Evolutionary conservation across 2,329 filamentous ascomycete species (phyloP).

Genomic region (Eutypa lata): DNA sequence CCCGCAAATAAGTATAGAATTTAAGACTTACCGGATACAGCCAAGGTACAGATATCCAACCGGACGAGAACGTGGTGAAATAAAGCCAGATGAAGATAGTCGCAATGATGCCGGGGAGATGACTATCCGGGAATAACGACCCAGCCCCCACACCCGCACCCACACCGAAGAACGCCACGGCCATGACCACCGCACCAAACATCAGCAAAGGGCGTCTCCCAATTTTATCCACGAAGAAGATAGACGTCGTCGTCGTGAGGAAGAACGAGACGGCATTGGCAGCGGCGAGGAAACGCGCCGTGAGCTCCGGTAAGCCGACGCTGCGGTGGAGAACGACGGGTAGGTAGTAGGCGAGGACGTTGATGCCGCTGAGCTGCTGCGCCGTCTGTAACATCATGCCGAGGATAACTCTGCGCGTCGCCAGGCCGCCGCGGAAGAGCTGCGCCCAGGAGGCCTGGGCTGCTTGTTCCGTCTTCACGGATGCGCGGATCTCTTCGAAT

Average conservation of each 20-base stretch:
- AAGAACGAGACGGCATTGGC: constrained; percentile 3
- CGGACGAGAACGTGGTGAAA: constrained; percentile 2
- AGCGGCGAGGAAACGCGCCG: constrained; percentile 4
- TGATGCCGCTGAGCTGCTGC: constrained; percentile 6
- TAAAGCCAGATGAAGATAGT: constrained; percentile 5
- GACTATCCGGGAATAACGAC: neutral
- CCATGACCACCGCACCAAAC: neutral
- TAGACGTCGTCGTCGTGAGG: constrained; percentile 1
- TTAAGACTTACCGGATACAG: constrained; percentile 14
- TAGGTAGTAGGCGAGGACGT: constrained; percentile 6
- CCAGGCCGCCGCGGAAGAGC: constrained; percentile 4
- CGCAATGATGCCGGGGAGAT: neutral
- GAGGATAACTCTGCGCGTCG: constrained; percentile 2
- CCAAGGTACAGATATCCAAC: constrained; percentile 15
- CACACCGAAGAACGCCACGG: neutral
- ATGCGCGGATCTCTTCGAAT: constrained; percentile 4
- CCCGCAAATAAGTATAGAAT: neutral
- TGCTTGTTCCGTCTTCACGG: constrained; percentile 3
- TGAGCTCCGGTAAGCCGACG: constrained; percentile 2
- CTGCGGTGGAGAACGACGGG: constrained; percentile 2
- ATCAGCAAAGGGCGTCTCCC: constrained; percentile 4
- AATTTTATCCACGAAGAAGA: constrained; percentile 1
- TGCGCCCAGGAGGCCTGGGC: constrained; percentile 4
- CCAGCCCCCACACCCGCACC: neutral
- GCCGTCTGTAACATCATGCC: constrained; percentile 3